Base-by-base conservation (phyloP, 1,284 basidiomycete genomes). In the Malassezia pachydermatis region DNA sequence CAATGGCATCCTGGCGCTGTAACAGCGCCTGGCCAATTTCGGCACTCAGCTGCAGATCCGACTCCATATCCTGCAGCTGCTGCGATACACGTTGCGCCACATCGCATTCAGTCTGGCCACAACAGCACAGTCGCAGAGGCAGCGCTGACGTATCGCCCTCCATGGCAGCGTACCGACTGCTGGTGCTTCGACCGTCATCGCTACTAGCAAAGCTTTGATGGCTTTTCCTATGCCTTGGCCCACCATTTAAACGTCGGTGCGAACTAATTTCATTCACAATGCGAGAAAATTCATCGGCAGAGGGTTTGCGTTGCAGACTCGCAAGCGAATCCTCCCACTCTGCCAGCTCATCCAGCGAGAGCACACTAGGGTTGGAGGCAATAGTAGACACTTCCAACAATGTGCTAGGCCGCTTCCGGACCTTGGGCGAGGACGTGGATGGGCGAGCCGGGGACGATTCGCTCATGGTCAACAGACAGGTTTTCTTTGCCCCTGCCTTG, bases 1-100 rank as follows among this genome's bases (percentile, higher is more conserved):
- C 79, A 69, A 85, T 84, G 3, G 83, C 84, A 73, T 92, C 88
- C 69, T 89, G 87, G 55, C 84, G 78, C 64, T 84, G 81, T 40
- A 95, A 73, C 37, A 96, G 74, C 1, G 88, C 88, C 72, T 88
- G 86, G 1, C 90, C 90, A 39, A 95, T 84, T 76, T 94, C 88
- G 16, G 67, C 67, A 34, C 66, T 69, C n/a, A 70, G 58, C 14
- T 63, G 59, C 19, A 70, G 58, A 38, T 70, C 66, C 9, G 58
- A 57, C 41, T 70, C 67, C 39, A 70, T 57, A 20, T 69, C 61
- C n/a, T 58, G 54, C 55, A 65, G 62, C 37, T 69, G 65, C 43
- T 58, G 51, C 11, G 57, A 53, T n/a, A 66, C 61, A 11, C 64
- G 54, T 11, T 54, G 49, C 8, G 62, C 58, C 16, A 58, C 51